A percentile compares a stretch with the other conserved stretches of the same genome.
Conservation (phyloP, 2,329 filamentous ascomycete genomes). For the Penicillium sp. region DNA sequence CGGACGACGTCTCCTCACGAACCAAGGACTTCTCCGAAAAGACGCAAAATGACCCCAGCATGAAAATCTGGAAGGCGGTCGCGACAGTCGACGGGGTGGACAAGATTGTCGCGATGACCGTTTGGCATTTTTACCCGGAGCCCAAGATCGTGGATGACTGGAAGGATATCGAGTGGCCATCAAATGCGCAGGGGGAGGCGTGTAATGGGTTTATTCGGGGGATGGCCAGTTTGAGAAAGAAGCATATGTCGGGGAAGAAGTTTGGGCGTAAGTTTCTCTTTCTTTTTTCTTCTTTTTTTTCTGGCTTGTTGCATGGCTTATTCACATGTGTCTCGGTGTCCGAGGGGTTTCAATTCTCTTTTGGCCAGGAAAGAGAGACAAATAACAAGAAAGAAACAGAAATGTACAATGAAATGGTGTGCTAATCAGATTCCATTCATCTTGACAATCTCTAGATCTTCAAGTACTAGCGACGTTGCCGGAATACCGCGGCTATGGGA, state of each 20-base stretch:
- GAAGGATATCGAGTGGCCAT: conserved; percentile 10
- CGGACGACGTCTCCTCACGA: conserved; percentile 1
- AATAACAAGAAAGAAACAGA: too few relatives aligned
- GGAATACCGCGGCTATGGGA: conserved; percentile 22
- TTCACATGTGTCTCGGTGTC: too few relatives aligned
- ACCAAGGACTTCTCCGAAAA: conserved; percentile 1
- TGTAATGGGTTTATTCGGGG: conserved; percentile 11
- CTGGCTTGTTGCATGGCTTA: not conserved
- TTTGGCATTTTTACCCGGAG: conserved; percentile 15
- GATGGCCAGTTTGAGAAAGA: conserved; percentile 3
- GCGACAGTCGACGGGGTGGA: conserved; percentile 6
- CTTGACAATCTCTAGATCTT: not conserved
- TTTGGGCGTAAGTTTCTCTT: conserved; percentile 6
- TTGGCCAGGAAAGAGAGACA: too few relatives aligned
- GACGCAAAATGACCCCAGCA: not conserved
- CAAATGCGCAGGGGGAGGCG: conserved; percentile 8
- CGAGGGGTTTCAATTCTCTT: too few relatives aligned
- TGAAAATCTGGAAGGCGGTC: conserved; percentile 7
- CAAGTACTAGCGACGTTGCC: conserved; percentile 29
- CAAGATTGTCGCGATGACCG: conserved; percentile 11
- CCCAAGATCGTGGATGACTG: conserved; percentile 5
- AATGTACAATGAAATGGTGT: too few relatives aligned
- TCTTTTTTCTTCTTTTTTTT: not conserved
- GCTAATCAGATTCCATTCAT: too few relatives aligned
- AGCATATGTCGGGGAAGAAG: conserved; percentile 7